These are phyloP conservation scores for Populus deltoides DNA, from an alignment of 345 rosid genomes.

Conservation along the genomic window DNA sequence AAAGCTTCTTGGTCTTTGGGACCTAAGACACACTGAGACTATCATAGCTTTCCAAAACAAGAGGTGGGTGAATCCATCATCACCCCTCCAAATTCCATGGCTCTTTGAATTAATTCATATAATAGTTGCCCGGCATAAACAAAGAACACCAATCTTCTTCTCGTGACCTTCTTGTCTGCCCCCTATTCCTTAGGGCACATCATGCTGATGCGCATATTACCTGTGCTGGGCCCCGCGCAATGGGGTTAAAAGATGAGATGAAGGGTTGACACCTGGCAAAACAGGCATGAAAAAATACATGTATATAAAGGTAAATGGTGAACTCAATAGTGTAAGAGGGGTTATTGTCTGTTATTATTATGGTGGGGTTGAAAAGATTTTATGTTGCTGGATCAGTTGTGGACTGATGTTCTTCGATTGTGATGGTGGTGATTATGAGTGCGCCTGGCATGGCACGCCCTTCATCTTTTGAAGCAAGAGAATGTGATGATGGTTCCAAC, in stretches of 20 bases:
- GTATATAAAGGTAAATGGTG: neutral
- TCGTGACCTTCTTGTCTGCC: neutral
- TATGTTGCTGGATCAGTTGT: constrained; percentile 5
- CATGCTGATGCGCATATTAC: constrained; percentile 33
- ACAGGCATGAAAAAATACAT: neutral
- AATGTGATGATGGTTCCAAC: constrained; percentile 38
- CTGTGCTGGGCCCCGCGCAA: neutral
- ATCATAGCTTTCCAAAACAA: constrained; percentile 7
- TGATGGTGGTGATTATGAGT: constrained; percentile 39
- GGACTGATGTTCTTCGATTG: constrained; percentile 12
- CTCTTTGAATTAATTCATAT: neutral
- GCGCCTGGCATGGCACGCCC: constrained; percentile 44
- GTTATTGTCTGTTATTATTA: constrained; percentile 12
- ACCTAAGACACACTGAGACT: neutral
- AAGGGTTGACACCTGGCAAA: constrained; percentile 19
- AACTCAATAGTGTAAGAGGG: neutral
- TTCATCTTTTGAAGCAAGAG: constrained; percentile 32
- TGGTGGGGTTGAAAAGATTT: constrained; percentile 29
- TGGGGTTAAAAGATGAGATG: constrained; percentile 3
- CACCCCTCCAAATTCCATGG: neutral
- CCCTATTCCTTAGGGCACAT: constrained; percentile 5
- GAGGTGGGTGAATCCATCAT: constrained; percentile 19
- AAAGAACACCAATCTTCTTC: neutral
- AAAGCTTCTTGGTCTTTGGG: neutral
- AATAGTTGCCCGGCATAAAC: neutral